Base-by-base conservation (phyloP, 306 rosid species). In the Parietaria judaica region DNA sequence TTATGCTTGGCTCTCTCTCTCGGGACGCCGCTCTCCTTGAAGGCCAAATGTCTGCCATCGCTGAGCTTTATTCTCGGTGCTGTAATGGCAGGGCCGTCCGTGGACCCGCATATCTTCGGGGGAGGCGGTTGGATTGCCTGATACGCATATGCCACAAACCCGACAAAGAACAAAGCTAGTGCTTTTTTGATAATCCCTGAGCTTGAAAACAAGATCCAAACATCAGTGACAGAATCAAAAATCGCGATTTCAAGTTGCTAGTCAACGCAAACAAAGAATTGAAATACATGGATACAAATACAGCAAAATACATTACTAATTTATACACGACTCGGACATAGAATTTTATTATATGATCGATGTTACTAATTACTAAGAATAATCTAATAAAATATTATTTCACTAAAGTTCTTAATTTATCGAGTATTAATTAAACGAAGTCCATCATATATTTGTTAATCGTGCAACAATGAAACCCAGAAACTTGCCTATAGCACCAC, bases 21-120 rank as follows among this genome's bases (percentile, higher is more conserved):
- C 45, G 88, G 67, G 58, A 80, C 81, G 36, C 99, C 99, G 14
- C 82, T 70, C 80, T 88, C 96, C 63, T 81, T 74, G 81, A 84
- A 94, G 15, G 99, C 94, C 76, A 88, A 77, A 79, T 84, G 75
- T 62, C 99, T 84, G 67, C 95, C 95, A 74, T 92, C 95, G 62
- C 86, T 82, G 51, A 92, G 82, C 71, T 84, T 84, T 69, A 86
- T 79, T 76, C 94, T 82, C 14, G 81, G 64, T 38, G 89, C 90
- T 41, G 97, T 92, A 61, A 88, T 58, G 38, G 84, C 82, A 1
- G 82, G 94, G 16, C 95, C 99, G 65, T 67, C 81, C 8, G 83
- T 70, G 67, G 94, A 72, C 57, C 99, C 97, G 70, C 96, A 88
- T 68, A 63, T 77, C 72, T 84, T 88, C 6, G 84, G 70, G 17